Evolutionary conservation across 2,329 filamentous ascomycete genomes (phyloP), one percentile per base, ranked within the genome.

Genomic region (Akanthomyces muscarius): DNA sequence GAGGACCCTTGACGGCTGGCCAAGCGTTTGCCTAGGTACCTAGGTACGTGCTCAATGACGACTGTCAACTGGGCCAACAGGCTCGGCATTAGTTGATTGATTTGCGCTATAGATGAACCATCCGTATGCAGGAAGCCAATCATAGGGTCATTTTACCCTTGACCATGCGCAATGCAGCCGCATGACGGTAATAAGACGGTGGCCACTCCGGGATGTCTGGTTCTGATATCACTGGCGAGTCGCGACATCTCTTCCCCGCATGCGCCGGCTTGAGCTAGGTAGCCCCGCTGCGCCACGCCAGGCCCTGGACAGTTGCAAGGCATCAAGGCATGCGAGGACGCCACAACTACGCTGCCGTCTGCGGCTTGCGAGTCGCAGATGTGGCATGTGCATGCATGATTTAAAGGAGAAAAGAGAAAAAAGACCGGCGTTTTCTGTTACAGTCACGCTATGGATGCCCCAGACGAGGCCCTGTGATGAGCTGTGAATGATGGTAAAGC

Each of bases 181-280:
- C 53, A 45, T 56, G 41, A 33, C 53, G 53, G 53, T 16, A 45
- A 56, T 45, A 56, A 56, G 23, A 56, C 25, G 38, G 41, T 44
- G 25, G 23, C 38, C 14, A 3, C 6, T 41, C 21, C n/a, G 38
- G 50, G 18, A 53, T 53, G 50, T 14, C 21, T 52, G 8, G 18
- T 42, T 42, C 38, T 36, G 23, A 51, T 51, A 51, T 51, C 28
- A 30, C 52, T 55, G 52, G 52, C 38, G 33, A 36, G 33, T 36
- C 33, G 33, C 33, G 36, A 44, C 36, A 42, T 55, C 52, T 41
- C n/a, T 48, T 48, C 50, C 50, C 50, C 50, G 50, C 50, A 52
- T 52, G 16, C 50, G 10, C 38, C 41, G 36, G 53, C 42, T 47
- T 7, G 25, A 36, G 54, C 14, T 25, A 21, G 21, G 21, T 21